Evolutionary conservation across 192 early-diverging fungal species (phyloP), one percentile per base, ranked within the genome.

Genomic region (Lobosporangium transversale): DNA sequence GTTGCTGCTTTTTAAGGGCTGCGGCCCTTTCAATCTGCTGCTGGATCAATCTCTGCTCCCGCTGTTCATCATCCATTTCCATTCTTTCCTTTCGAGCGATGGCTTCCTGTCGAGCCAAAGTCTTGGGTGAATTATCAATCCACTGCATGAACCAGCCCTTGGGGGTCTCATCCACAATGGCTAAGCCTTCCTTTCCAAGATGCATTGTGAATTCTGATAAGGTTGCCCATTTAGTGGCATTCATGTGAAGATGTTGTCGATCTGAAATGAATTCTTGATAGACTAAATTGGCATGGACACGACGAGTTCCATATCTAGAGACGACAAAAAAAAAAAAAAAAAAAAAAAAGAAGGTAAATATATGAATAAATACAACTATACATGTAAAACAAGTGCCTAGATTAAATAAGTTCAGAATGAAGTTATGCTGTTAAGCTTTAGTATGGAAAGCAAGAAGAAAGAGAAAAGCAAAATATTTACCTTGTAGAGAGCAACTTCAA

Each of bases 241-340:
- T 99, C 95, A 99, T 97, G 68, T 99, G 97, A 43, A 95, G 62
- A 80, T 99, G 97, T 52, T 93, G 83, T 30, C 91, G 81, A 78
- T 99, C 94, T 6, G 90, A 80, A 62, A 99, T 94, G 33, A 95
- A 95, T 78, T 99, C 97, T 75, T 99, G 94, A 83, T 99, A 99
- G 1, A 98, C 94, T 20, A 91, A 88, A 71, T 99, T 98, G n/a
- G 95, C 95, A 29, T 89, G 76, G 11, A 96, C 93, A 52, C 92
- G 85, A 55, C 93, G 87, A 0, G 93, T 95, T 6, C 90, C 91
- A 66, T 92, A 92, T 53, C 94, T 83, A 63, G 30, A 15, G 18
- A 35, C 8, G 55, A 20, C 42, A 31, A 26, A 18, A 20, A 33
- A 21, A 51, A 8, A 31, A 21, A 20, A 30, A 12, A 44, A n/a